These are phyloP conservation scores for Haberlea rhodopensis DNA, from an alignment of 257 asterid species.

Conservation along the genomic window DNA sequence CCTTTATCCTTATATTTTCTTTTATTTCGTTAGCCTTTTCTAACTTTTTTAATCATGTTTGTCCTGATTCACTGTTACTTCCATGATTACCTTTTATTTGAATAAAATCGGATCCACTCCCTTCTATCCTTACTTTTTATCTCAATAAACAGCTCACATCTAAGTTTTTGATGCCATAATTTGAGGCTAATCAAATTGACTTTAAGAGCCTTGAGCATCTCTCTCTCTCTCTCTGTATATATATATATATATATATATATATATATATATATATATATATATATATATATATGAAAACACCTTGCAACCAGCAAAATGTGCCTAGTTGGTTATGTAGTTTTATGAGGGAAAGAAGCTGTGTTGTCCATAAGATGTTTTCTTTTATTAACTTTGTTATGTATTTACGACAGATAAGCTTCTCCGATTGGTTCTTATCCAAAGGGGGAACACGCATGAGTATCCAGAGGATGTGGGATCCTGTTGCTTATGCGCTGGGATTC, in stretches of 20 bases:
- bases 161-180: slow-evolving; percentile 12
- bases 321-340: slow-evolving; percentile 21
- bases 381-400: slow-evolving; percentile 21
- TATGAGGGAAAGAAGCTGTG: not conserved
- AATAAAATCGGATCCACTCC: slow-evolving; percentile 7
- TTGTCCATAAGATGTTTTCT: slow-evolving; percentile 11
- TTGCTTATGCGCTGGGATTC: slow-evolving; percentile 98
- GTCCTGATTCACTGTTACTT: not conserved
- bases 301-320: not conserved
- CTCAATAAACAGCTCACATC: not conserved
- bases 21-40: not conserved
- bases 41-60: slow-evolving; percentile 14
- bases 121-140: slow-evolving; percentile 4
- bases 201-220: not conserved
- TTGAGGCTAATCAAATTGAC: not conserved
- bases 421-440: slow-evolving; percentile 94
- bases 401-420: slow-evolving; percentile 78
- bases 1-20: not conserved
- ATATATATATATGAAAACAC: slow-evolving; percentile 20
- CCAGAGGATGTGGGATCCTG: slow-evolving; percentile 99
- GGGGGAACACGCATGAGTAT: slow-evolving; percentile 95
- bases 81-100: slow-evolving; percentile 11
- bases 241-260: no score
- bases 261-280: no score
- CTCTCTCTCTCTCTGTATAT: slow-evolving; percentile 16